phyloP scores from a whole-genome alignment of 1,284 basidiomycete species.

The Tylopilus sp. region DNA sequence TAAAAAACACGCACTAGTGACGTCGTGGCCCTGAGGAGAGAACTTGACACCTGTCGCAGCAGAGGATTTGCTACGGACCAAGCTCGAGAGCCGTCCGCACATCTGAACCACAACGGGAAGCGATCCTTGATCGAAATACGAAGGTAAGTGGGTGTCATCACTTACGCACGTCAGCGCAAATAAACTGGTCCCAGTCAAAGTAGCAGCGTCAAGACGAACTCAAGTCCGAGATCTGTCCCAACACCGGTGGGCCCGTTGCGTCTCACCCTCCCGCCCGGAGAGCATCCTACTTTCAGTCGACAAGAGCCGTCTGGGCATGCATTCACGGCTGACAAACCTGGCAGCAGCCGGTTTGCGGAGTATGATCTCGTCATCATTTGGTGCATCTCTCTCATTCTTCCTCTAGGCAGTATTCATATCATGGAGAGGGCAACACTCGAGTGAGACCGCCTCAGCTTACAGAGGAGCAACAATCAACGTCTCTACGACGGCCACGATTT shows the following conservation, averaged over 20 bases:
- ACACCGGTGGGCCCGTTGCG: slow-evolving; percentile 53
- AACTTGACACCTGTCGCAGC: slow-evolving; percentile 47
- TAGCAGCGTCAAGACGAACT: slow-evolving; percentile 40
- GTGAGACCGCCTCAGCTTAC: slow-evolving; percentile 34
- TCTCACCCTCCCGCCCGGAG: slow-evolving; percentile 55
- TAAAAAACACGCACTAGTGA: slow-evolving; percentile 36
- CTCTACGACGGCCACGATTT: slow-evolving; percentile 19
- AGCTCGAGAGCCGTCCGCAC: slow-evolving; percentile 35
- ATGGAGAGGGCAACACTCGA: slow-evolving; percentile 41
- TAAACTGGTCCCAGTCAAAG: slow-evolving; percentile 16
- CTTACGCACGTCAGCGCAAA: slow-evolving; percentile 12
- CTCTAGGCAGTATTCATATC: slow-evolving; percentile 59
- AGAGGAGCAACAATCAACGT: slow-evolving; percentile 37
- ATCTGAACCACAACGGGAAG: slow-evolving; percentile 57
- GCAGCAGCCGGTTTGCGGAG: slow-evolving; percentile 48
- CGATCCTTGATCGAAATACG: slow-evolving; percentile 49
- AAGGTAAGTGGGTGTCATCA: slow-evolving; percentile 38
- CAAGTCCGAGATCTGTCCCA: slow-evolving; percentile 52
- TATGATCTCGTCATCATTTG: slow-evolving; percentile 30
- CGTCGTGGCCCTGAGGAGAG: slow-evolving; percentile 47
- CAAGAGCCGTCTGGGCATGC: slow-evolving; percentile 26
- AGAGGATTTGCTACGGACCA: slow-evolving; percentile 19
- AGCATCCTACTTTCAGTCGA: slow-evolving; percentile 45
- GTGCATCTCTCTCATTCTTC: slow-evolving; percentile 15
- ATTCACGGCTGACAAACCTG: slow-evolving; percentile 35